Conservation (phyloP, 2,329 filamentous ascomycete species). For the Colletotrichum eremochloae region DNA sequence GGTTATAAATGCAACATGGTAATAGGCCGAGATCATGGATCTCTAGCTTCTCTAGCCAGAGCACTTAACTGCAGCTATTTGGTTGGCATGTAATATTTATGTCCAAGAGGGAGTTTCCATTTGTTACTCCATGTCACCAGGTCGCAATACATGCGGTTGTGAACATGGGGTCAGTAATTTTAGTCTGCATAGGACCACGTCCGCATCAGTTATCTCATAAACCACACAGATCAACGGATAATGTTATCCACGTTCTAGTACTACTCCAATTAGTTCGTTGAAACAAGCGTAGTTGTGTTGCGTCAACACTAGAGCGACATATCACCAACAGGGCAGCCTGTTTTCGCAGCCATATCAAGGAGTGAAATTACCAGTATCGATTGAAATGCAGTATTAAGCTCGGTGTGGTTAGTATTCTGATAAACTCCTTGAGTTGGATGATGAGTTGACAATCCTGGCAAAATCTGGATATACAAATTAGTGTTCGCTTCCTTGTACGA, state of each 20-base stretch:
- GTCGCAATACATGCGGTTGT: not conserved
- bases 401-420: too few relatives aligned
- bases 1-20: not conserved
- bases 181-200: not conserved
- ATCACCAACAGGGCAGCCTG: not conserved
- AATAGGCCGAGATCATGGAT: not conserved
- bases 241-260: not conserved
- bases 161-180: not conserved
- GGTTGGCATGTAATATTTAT: fast-evolving
- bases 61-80: not conserved
- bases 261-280: not conserved
- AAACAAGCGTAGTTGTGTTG: not conserved
- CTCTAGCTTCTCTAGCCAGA: not conserved
- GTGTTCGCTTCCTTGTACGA: not conserved
- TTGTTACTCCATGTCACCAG: not conserved
- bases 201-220: not conserved
- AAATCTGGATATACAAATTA: not conserved
- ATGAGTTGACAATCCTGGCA: not conserved
- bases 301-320: not conserved
- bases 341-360: not conserved
- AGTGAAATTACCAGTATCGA: not conserved
- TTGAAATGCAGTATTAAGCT: not conserved
- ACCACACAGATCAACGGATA: too few relatives aligned
- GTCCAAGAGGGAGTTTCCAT: too few relatives aligned
- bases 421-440: not conserved